Percentiles rank a stretch among this genome's conserved stretches.
Evolutionary conservation across 2,329 filamentous ascomycete genomes (phyloP).

Genomic region (Fusarium robinianum): DNA sequence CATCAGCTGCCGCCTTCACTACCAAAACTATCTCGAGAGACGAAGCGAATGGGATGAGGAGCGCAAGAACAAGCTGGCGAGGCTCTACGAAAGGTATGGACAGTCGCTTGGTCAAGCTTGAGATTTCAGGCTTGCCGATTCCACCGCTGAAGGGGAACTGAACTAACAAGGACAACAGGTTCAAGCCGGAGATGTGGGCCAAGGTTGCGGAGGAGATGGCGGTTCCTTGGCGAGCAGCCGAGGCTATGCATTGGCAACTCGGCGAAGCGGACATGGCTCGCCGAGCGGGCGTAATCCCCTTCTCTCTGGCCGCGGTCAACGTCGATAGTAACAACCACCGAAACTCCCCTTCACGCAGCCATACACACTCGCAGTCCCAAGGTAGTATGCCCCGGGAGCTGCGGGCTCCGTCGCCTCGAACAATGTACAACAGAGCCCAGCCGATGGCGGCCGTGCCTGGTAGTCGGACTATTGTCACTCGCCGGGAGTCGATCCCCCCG

Average conservation of each 20-base stretch:
- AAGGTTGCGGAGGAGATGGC: constrained; percentile 94
- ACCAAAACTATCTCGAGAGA: constrained; percentile 95
- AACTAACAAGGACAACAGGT: constrained; percentile 58
- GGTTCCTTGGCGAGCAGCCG: constrained; percentile 91
- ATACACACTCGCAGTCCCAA: constrained; percentile 53
- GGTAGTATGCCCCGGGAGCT: constrained; percentile 51
- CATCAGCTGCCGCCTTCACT: constrained; percentile 92
- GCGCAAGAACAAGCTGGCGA: constrained; percentile 93
- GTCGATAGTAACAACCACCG: constrained; percentile 49
- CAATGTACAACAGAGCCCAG: constrained; percentile 46
- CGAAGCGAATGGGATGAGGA: constrained; percentile 96
- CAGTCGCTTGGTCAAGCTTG: neutral
- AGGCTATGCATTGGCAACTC: constrained; percentile 98
- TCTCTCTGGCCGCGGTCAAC: constrained; percentile 67
- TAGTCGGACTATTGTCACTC: constrained; percentile 45
- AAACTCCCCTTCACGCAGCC: constrained; percentile 45
- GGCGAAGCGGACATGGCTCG: constrained; percentile 93
- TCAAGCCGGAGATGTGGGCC: constrained; percentile 98
- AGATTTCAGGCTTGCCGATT: neutral
- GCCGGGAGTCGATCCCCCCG: constrained; percentile 49
- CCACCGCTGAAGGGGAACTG: neutral
- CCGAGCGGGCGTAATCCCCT: constrained; percentile 86
- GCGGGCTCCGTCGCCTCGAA: constrained; percentile 47
- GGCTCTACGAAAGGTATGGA: constrained; percentile 85
- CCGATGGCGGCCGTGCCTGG: constrained; percentile 40